Conservation (phyloP, 352 stramenopile species). For the Pythium vanterpoolii region DNA sequence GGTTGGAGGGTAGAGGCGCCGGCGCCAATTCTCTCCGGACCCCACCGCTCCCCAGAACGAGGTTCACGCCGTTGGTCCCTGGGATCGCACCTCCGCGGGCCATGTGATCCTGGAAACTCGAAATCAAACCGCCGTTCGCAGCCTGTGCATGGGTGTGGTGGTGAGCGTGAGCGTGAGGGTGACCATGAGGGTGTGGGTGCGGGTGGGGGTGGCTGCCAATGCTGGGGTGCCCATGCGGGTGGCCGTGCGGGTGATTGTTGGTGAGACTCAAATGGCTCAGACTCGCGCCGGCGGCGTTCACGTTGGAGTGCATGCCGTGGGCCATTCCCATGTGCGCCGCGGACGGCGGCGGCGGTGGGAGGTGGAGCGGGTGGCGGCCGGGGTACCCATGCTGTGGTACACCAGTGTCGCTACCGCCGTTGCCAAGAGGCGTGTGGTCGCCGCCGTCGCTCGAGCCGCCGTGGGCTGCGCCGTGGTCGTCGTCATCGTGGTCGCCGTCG, state of each 20-base stretch:
- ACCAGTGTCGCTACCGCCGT: no score
- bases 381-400: background rate
- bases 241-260: background rate
- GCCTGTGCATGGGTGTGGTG: no score
- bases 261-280: conserved; percentile 9
- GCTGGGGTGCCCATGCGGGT: no score
- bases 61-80: conserved; percentile 9
- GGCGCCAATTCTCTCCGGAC: conserved; percentile 11
- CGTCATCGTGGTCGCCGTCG: conserved; percentile 8
- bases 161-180: no score
- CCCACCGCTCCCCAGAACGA: background rate
- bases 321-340: background rate
- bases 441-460: background rate
- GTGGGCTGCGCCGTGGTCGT: background rate
- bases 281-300: conserved; percentile 6
- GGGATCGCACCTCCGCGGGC: conserved; percentile 13
- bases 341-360: background rate
- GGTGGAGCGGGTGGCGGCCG: background rate
- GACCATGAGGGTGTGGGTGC: no score
- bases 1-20: background rate
- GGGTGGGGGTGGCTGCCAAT: no score
- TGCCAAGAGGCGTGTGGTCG: background rate
- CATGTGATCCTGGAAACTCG: conserved; percentile 21
- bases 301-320: background rate
- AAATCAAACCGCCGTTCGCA: conserved; percentile 11